Base-by-base conservation (phyloP, 352 stramenopile species). In the Phytophthora pinifolia region DNA sequence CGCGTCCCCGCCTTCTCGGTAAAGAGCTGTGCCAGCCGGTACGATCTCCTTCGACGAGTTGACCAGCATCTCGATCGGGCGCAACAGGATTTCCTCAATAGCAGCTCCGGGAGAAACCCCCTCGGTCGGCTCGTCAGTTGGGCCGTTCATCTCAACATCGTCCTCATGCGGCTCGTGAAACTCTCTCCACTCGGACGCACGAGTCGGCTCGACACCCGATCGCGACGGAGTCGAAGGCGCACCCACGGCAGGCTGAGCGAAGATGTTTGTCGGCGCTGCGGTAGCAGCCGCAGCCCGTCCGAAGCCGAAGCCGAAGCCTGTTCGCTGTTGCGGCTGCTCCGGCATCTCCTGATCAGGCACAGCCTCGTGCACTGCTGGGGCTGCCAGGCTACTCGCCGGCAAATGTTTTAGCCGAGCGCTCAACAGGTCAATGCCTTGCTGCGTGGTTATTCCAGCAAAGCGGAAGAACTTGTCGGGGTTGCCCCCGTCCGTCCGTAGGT, bases 371-470 rank as follows among this genome's bases (percentile, higher is more conserved):
- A 39, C 45, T 44, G 45, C 17, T 45, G 57, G 17, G 38, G 62
- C 12, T 33, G 32, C 30, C 0, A 88, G 54, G 33, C 58, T 74
- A 14, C 49, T 74, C 13, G 71, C 54, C 6, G 79, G 84, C 2
- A 94, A 55, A 53, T 90, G 83, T 55, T 92, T 93, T 15, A 95
- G 74, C 30, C 86, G 84, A 7, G 77, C 77, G 17, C 54, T 76
- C 10, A 95, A 45, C 31, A 95, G 61, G 51, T 96, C 86, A 38
- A 92, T 87, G 6, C 80, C 81, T 70, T 93, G 84, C 56, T 96
- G 83, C 17, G 62, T 85, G 8, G 68, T 88, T 8, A 95, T 79
- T 3, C 80, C 78, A 42, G 69, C 76, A 39, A 85, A 84, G 2
- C 78, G 76, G 54, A 86, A 91, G 54, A 94, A 96, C 46, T 80